A percentile compares a stretch with the other conserved stretches of the same genome.
Evolutionary conservation across 1,139 yeast genomes (phyloP).

Genomic region (Pichia sp.): DNA sequence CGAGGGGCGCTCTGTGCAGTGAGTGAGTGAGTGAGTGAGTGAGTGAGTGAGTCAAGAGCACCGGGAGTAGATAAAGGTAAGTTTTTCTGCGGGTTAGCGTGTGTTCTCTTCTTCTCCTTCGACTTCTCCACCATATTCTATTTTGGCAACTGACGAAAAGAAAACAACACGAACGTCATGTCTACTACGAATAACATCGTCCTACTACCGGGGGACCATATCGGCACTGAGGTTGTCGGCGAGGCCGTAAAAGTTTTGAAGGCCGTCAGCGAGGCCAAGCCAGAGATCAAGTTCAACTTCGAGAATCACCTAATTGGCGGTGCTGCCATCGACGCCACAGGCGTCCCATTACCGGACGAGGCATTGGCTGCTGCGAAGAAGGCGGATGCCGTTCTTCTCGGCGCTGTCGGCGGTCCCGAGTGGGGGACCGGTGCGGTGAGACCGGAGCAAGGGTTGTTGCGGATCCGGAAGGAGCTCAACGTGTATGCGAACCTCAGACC

Average conservation of each 20-base stretch:
- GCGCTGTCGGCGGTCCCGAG: constrained; percentile 99
- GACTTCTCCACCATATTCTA: not conserved
- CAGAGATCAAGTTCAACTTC: constrained; percentile 67
- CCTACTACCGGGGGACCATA: constrained; percentile 94
- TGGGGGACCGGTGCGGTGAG: constrained; percentile 95
- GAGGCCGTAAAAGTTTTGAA: constrained; percentile 90
- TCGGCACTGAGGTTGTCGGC: constrained; percentile 81
- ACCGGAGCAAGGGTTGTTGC: constrained; percentile 93
- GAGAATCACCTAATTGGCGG: constrained; percentile 90
- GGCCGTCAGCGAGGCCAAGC: constrained; percentile 66
- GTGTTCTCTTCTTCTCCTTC: not conserved
- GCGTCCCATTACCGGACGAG: constrained; percentile 85
- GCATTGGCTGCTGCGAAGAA: constrained; percentile 79
- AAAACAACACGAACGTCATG: constrained; percentile 15
- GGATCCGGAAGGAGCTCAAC: constrained; percentile 90
- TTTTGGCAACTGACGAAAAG: not conserved
- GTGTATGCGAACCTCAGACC: constrained; percentile 95
- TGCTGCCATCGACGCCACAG: constrained; percentile 96
- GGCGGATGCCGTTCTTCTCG: constrained; percentile 90
- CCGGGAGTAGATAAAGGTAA: not conserved
- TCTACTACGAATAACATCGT: constrained; percentile 59
- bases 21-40: not conserved
- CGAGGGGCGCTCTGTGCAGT: too few relatives aligned
- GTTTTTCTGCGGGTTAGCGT: too few relatives aligned
- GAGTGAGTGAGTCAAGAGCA: too few relatives aligned